phyloP scores from a whole-genome alignment of 192 early-diverging fungal genomes.

The Chytriomyces confervae region DNA sequence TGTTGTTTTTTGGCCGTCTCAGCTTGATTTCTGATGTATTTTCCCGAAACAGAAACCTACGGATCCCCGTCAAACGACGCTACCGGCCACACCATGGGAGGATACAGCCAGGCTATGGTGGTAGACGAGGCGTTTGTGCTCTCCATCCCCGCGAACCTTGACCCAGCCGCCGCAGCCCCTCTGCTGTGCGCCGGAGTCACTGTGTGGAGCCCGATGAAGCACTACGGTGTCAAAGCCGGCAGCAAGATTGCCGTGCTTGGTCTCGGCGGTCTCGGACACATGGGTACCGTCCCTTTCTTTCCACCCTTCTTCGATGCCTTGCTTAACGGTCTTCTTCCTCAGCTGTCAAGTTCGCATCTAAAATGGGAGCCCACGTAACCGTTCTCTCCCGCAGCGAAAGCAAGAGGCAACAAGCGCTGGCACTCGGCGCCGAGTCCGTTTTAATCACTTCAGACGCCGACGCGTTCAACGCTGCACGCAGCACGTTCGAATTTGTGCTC shows the following conservation, averaged over 20 bases:
- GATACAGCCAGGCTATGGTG: not conserved
- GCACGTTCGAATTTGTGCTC: constrained; percentile 36
- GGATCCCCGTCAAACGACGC: not conserved
- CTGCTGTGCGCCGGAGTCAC: constrained; percentile 84
- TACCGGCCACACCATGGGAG: not conserved
- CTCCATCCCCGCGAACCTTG: constrained; percentile 70
- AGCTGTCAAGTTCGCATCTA: constrained; percentile 38
- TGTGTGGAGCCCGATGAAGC: constrained; percentile 73
- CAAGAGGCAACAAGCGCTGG: constrained; percentile 27
- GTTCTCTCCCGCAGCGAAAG: constrained; percentile 34
- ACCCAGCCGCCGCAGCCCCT: constrained; percentile 67
- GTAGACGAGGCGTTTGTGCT: constrained; percentile 38
- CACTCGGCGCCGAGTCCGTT: constrained; percentile 32
- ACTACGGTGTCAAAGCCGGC: constrained; percentile 61
- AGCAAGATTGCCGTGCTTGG: constrained; percentile 76
- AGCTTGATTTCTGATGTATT: not conserved
- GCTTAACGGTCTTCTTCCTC: too few relatives aligned
- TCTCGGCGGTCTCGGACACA: constrained; percentile 79
- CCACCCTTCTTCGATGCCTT: too few relatives aligned
- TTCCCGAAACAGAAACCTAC: not conserved
- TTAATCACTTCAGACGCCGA: constrained; percentile 24
- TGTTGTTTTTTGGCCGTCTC: not conserved
- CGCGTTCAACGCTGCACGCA: constrained; percentile 18
- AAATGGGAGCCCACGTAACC: constrained; percentile 35
- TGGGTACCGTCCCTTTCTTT: constrained; percentile 33